Evolutionary conservation across 345 rosid genomes (phyloP).

Genomic region (Murraya paniculata): DNA sequence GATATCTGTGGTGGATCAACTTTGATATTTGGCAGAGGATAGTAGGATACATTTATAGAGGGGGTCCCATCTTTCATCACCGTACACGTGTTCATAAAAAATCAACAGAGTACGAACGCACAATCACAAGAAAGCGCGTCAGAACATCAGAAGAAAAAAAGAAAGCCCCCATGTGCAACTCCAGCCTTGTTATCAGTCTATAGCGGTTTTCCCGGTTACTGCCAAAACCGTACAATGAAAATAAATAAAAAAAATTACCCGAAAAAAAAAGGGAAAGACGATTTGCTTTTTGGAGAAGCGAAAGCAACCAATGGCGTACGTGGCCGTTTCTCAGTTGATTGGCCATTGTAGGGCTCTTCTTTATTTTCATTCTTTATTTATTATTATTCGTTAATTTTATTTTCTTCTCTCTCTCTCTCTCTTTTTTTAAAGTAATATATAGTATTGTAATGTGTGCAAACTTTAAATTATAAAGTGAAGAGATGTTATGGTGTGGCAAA

Average conservation of each 20-base stretch:
- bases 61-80: conserved; percentile 20
- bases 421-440: not conserved
- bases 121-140: conserved; percentile 20
- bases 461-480: not conserved
- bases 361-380: not conserved
- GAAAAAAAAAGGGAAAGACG: conserved; percentile 8
- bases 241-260: not conserved
- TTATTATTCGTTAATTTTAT: not conserved
- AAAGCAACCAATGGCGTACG: conserved; percentile 3
- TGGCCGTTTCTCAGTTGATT: not conserved
- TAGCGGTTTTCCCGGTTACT: conserved; percentile 15
- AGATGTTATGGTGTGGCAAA: not conserved
- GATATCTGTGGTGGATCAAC: not conserved
- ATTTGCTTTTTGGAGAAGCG: conserved; percentile 8
- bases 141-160: not conserved
- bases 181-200: not conserved
- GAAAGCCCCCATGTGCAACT: conserved; percentile 12
- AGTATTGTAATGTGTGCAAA: not conserved
- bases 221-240: conserved; percentile 16
- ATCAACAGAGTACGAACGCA: conserved; percentile 18
- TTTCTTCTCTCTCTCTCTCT: too few relatives aligned
- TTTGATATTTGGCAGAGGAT: not conserved
- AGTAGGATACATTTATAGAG: not conserved
- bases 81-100: conserved; percentile 23
- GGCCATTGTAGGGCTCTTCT: not conserved